Base-by-base conservation (phyloP, 2,329 filamentous ascomycete genomes). In the Amesomyces nigricolor region DNA sequence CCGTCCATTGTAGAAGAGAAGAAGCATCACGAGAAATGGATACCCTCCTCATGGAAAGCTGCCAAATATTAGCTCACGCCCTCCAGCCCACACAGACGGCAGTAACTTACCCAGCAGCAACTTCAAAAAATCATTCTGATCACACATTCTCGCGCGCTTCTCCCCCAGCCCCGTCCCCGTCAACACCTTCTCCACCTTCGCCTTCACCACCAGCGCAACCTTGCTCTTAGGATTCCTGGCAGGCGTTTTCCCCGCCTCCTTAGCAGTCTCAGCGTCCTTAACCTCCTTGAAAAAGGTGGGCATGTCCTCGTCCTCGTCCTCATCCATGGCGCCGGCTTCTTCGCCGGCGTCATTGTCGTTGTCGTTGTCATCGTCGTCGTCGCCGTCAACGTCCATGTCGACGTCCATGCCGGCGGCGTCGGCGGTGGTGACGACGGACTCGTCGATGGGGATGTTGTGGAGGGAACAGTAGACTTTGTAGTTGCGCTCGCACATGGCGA, bases 401-500 rank as follows among this genome's bases (percentile, higher is more conserved):
- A 58, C 54, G 35, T 64, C 62, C 46, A 57, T 30, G 38, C n/a
- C 26, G 6, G 63, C 68, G 35, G 74, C 66, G 8, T 43, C 43
- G 11, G 62, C 63, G 19, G 71, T 72, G 14, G 65, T 66, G 5
- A 69, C 75, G 2, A 78, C 60, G 4, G 79, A 80, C 58, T 92
- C 90, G 56, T 95, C 89, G 6, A 96, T 71, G 0, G 82, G 72
- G 14, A 95, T 83, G 65, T 91, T 85, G 66, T 95, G 89, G 71
- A 95, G 86, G 38, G 91, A 88, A 69, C 91, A 96, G 80, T 85
- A 97, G 2, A 91, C 87, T 60, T 89, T 79, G 73, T 95, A 97
- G 71, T 97, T 97, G 61, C 82, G 52, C 72, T 95, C 90, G 17
- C 96, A 75, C 78, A 96, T 85, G 54, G 82, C 80, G 67, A 96